A percentile compares a stretch with the other conserved stretches of the same genome.
These are phyloP conservation scores for Fusarium sp. DNA, from an alignment of 2,329 filamentous ascomycete genomes.

Conservation along the genomic window DNA sequence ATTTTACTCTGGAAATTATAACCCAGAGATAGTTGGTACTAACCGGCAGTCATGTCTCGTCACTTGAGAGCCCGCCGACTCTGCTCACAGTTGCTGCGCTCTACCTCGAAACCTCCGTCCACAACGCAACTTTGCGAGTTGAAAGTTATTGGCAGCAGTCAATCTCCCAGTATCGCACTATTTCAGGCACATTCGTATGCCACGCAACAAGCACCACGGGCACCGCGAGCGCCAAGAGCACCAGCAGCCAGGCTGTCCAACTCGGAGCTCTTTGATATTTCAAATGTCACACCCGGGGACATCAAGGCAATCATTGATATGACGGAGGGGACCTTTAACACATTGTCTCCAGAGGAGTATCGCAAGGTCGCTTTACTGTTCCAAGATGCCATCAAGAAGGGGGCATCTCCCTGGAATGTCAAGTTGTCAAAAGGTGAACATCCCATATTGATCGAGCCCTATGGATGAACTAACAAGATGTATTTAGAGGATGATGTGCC, in stretches of 20 bases:
- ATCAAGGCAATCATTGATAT: conserved; percentile 37
- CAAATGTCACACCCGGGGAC: conserved; percentile 34
- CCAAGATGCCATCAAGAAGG: conserved; percentile 33
- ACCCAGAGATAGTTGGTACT: neutral
- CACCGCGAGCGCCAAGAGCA: conserved; percentile 21
- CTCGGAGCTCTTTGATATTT: conserved; percentile 36
- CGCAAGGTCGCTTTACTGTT: conserved; percentile 40
- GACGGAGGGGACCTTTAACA: conserved; percentile 26
- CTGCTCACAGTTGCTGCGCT: conserved; percentile 20
- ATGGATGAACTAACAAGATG: conserved; percentile 12
- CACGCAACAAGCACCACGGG: conserved; percentile 24
- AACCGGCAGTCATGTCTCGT: conserved; percentile 5
- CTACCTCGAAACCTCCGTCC: neutral
- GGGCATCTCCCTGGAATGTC: conserved; percentile 34
- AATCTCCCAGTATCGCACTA: neutral
- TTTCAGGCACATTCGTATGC: conserved; percentile 36
- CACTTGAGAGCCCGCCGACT: conserved; percentile 5
- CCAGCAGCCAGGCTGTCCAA: conserved; percentile 7
- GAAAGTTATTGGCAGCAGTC: neutral
- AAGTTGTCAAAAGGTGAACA: conserved; percentile 41
- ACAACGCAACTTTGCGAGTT: conserved; percentile 1
- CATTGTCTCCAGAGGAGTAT: conserved; percentile 41
- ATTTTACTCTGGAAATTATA: neutral
- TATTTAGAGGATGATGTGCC: conserved; percentile 36
- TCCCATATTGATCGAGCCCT: neutral